Conservation (phyloP, 2,329 filamentous ascomycete species). For the Fusarium nanum region DNA sequence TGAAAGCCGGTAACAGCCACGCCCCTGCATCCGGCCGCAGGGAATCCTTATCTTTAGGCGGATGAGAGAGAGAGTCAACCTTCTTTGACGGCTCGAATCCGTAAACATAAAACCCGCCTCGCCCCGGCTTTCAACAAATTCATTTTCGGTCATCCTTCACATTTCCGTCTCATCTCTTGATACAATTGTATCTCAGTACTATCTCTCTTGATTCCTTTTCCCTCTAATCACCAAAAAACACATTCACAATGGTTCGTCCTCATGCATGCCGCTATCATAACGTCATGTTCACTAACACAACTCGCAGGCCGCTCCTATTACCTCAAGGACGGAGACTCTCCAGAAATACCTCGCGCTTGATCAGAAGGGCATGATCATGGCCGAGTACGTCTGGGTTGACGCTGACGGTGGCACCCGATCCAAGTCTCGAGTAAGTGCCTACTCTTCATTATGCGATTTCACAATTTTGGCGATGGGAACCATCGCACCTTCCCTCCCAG, state of each 20-base stretch:
- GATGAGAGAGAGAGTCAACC: slow-evolving; percentile 32
- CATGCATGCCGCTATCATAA: not conserved
- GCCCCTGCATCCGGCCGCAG: slow-evolving; percentile 47
- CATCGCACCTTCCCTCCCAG: slow-evolving; percentile 21
- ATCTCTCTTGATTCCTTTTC: slow-evolving; percentile 5
- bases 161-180: slow-evolving; percentile 35
- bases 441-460: slow-evolving; percentile 21
- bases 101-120: slow-evolving; percentile 47
- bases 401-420: slow-evolving; percentile 84
- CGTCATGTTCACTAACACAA: slow-evolving; percentile 28
- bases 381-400: slow-evolving; percentile 98
- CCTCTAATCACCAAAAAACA: slow-evolving; percentile 6
- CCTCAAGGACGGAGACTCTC: slow-evolving; percentile 61
- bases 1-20: slow-evolving; percentile 45
- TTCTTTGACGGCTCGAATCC: slow-evolving; percentile 37
- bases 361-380: slow-evolving; percentile 89
- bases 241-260: slow-evolving; percentile 40
- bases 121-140: slow-evolving; percentile 35
- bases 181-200: slow-evolving; percentile 35
- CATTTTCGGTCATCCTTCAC: slow-evolving; percentile 42
- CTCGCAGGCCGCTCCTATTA: slow-evolving; percentile 29
- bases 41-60: slow-evolving; percentile 45
- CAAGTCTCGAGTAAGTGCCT: slow-evolving; percentile 88
- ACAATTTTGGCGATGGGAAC: not conserved
- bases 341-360: slow-evolving; percentile 91